A percentile compares a stretch with the other conserved stretches of the same genome.
These are phyloP conservation scores for Phylloporus sp. DNA, from an alignment of 1,284 basidiomycete species.

Conservation along the genomic window DNA sequence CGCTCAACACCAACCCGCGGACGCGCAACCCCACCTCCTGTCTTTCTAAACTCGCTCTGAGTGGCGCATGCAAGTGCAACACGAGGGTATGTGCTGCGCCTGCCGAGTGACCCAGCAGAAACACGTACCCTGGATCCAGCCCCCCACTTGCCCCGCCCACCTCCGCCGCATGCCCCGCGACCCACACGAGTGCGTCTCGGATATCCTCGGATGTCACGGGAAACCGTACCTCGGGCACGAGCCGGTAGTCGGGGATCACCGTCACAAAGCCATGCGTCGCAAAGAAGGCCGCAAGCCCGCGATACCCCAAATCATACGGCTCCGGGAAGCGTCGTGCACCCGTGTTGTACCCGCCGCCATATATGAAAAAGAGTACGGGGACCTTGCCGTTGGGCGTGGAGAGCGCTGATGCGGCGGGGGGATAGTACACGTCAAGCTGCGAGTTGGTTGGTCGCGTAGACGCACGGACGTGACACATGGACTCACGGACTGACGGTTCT, in stretches of 20 bases:
- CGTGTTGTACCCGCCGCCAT: conserved; percentile 66
- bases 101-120: conserved; percentile 66
- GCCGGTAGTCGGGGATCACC: conserved; percentile 70
- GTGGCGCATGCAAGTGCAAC: conserved; percentile 49
- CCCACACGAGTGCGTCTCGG: conserved; percentile 65
- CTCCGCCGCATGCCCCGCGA: conserved; percentile 46
- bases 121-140: conserved; percentile 51
- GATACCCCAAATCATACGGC: conserved; percentile 58
- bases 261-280: conserved; percentile 64
- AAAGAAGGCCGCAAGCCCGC: conserved; percentile 66
- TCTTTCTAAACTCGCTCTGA: conserved; percentile 27
- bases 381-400: conserved; percentile 42
- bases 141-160: conserved; percentile 29
- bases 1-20: conserved; percentile 54
- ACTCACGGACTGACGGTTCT: conserved; percentile 61
- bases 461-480: no score
- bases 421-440: conserved; percentile 68
- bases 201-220: conserved; percentile 63
- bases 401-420: conserved; percentile 38
- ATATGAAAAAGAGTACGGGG: conserved; percentile 67
- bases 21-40: conserved; percentile 43
- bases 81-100: conserved; percentile 60
- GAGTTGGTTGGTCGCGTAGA: not conserved
- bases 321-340: conserved; percentile 56
- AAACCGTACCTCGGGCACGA: conserved; percentile 60